These are phyloP conservation scores for Iberis amara DNA, from an alignment of 441 rosid genomes.

Conservation along the genomic window DNA sequence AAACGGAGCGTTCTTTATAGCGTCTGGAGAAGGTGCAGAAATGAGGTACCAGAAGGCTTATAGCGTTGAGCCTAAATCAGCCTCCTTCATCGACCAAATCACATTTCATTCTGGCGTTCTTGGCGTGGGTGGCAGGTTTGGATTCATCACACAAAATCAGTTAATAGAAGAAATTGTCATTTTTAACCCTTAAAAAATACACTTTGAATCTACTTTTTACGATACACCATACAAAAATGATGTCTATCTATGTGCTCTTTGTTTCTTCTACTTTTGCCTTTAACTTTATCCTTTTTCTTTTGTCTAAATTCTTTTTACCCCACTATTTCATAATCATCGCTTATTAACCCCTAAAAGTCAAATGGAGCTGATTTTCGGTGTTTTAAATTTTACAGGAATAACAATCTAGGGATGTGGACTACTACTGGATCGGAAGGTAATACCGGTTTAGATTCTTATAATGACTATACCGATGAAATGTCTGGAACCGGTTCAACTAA, in stretches of 20 bases:
- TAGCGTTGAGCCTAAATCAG: conserved; percentile 86
- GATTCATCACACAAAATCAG: neutral
- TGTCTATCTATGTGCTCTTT: neutral
- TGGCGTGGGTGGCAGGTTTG: conserved; percentile 93
- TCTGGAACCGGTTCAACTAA: conserved; percentile 34
- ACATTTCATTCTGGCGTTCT: conserved; percentile 75
- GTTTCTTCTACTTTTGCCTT: conserved; percentile 26
- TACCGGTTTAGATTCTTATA: neutral
- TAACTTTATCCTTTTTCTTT: conserved; percentile 22
- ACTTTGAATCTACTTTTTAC: conserved; percentile 15
- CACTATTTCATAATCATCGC: conserved; percentile 1
- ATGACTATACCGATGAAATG: conserved; percentile 43
- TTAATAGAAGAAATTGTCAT: neutral
- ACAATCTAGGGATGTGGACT: conserved; percentile 77
- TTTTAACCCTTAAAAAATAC: neutral
- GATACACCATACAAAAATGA: neutral
- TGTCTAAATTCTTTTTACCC: conserved; percentile 13
- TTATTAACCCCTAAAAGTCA: neutral
- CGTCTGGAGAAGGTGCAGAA: conserved; percentile 70
- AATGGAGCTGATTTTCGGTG: conserved; percentile 20
- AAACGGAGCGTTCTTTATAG: conserved; percentile 83
- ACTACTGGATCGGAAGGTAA: conserved; percentile 42
- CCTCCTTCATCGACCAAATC: conserved; percentile 52
- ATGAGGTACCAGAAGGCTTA: conserved; percentile 75
- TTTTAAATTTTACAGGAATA: conserved; percentile 43